Evolutionary conservation across 768 basidiomycete species (phyloP).

Genomic region (Pulveroboletus sp.): DNA sequence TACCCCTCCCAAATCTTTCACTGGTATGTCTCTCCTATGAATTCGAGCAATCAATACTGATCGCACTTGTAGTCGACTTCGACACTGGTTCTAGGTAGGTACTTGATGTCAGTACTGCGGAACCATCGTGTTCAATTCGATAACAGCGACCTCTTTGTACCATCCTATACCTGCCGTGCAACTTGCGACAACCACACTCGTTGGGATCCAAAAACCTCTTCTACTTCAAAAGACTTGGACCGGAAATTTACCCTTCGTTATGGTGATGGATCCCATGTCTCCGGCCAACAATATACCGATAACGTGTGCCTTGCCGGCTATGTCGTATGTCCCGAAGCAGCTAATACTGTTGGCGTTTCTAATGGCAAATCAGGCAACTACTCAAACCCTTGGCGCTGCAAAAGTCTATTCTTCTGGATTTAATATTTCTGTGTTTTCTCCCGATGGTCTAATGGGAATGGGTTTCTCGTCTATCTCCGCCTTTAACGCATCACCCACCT

Average conservation of each 20-base stretch:
- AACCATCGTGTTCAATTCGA: not conserved
- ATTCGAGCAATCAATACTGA: not conserved
- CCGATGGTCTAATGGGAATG: conserved; percentile 36
- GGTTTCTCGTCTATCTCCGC: conserved; percentile 37
- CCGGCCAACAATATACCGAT: conserved; percentile 40
- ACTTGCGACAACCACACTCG: conserved; percentile 27
- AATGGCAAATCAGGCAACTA: conserved; percentile 2
- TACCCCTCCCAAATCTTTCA: conserved; percentile 1
- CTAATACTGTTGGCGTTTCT: not conserved
- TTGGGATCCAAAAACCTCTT: conserved; percentile 23
- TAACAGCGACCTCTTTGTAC: conserved; percentile 18
- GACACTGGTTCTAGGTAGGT: conserved; percentile 24
- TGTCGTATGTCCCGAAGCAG: not conserved
- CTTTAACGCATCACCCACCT: conserved; percentile 33
- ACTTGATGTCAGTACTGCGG: not conserved
- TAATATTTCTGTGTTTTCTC: not conserved
- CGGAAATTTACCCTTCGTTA: conserved; percentile 31
- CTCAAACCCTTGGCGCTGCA: conserved; percentile 11
- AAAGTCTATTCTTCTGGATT: not conserved
- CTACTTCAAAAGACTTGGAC: conserved; percentile 23
- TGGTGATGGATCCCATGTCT: conserved; percentile 33
- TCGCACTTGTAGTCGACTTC: conserved; percentile 14
- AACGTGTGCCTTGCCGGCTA: conserved; percentile 4
- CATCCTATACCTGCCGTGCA: not conserved
- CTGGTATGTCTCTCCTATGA: not conserved